phyloP scores from a whole-genome alignment of 164 flowering plant genomes.

The Vitis amurensis region DNA sequence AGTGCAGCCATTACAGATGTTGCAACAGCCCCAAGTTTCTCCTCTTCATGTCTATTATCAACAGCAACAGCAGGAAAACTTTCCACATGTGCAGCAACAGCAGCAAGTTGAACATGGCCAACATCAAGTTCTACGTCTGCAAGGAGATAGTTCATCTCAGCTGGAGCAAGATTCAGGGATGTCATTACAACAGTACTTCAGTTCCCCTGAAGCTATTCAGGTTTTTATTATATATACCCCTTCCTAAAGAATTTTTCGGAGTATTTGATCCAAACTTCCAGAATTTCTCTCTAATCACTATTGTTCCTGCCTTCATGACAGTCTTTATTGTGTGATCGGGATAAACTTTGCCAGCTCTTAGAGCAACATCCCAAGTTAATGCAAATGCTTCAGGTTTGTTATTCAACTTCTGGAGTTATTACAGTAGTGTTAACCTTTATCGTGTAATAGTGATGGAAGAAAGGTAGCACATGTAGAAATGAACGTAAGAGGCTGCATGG shows the following conservation, averaged over 20 bases:
- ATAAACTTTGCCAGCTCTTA: slow-evolving; percentile 88
- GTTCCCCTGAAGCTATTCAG: slow-evolving; percentile 95
- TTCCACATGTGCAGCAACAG: slow-evolving; percentile 40
- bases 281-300: slow-evolving; percentile 4
- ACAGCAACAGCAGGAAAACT: slow-evolving; percentile 52
- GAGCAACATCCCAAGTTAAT: slow-evolving; percentile 96
- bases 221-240: slow-evolving; percentile 25
- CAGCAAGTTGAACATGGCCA: slow-evolving; percentile 46
- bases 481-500: no score
- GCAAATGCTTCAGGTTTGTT: slow-evolving; percentile 91
- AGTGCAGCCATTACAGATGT: slow-evolving; percentile 53
- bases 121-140: slow-evolving; percentile 38
- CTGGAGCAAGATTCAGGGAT: slow-evolving; percentile 64
- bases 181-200: slow-evolving; percentile 73
- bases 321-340: slow-evolving; percentile 89
- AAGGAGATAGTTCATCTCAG: slow-evolving; percentile 46
- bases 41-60: slow-evolving; percentile 59
- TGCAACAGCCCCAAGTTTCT: slow-evolving; percentile 68
- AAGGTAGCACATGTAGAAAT: no score
- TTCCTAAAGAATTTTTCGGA: background rate
- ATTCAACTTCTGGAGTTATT: background rate
- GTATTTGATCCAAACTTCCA: background rate
- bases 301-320: slow-evolving; percentile 28
- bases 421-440: no score
- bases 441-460: no score